These are phyloP conservation scores for Trapa bicornis DNA, from an alignment of 345 rosid genomes.

Conservation along the genomic window DNA sequence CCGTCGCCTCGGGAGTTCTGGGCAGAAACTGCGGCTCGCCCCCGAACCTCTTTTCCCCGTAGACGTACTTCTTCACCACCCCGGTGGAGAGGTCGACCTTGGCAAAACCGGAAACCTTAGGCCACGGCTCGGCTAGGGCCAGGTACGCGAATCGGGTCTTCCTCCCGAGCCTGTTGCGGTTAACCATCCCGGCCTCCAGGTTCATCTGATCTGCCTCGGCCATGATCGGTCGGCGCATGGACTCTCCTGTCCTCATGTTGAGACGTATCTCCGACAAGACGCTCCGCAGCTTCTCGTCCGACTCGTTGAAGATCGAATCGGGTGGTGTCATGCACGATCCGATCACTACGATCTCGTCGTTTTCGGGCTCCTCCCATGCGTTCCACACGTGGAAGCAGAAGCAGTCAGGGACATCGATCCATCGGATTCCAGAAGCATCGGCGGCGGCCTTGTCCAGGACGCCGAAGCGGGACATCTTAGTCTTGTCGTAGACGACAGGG, in stretches of 20 bases:
- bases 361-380: conserved; percentile 88
- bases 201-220: conserved; percentile 45
- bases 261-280: conserved; percentile 69
- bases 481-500: conserved; percentile 69
- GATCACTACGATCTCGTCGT: conserved; percentile 67
- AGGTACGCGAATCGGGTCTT: conserved; percentile 54
- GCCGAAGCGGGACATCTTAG: conserved; percentile 63
- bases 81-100: conserved; percentile 59
- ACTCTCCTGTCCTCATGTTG: conserved; percentile 48
- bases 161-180: conserved; percentile 62
- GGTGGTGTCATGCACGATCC: conserved; percentile 89
- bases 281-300: conserved; percentile 60
- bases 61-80: conserved; percentile 37
- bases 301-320: conserved; percentile 78
- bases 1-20: conserved; percentile 11
- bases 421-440: conserved; percentile 28
- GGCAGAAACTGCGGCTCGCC: conserved; percentile 78
- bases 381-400: conserved; percentile 96
- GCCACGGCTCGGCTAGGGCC: conserved; percentile 87
- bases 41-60: conserved; percentile 51
- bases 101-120: conserved; percentile 77
- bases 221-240: conserved; percentile 50
- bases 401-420: conserved; percentile 72
- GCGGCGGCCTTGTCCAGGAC: conserved; percentile 50
- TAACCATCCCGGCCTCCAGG: conserved; percentile 87